Evolutionary conservation across 495 filamentous ascomycete species (phyloP).

Genomic region (Penicillium simplicissimum): DNA sequence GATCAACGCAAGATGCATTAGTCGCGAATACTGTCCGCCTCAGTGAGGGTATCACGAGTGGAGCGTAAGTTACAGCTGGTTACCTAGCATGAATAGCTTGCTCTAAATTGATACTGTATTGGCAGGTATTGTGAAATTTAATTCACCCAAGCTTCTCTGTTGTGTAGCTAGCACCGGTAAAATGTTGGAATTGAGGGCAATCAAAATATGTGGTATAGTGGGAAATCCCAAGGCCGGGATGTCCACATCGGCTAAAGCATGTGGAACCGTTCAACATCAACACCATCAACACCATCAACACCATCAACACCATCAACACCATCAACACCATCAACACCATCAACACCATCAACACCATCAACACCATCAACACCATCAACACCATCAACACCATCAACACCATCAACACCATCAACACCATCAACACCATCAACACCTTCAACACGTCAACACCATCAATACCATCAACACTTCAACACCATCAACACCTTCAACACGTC

Average conservation of each 20-base stretch:
- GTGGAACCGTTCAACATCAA: conserved; percentile 3
- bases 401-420: too few species aligned
- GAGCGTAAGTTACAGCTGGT: conserved; percentile 36
- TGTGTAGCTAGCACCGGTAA: conserved; percentile 2
- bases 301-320: background rate
- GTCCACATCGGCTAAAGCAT: background rate
- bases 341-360: too few species aligned
- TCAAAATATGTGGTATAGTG: conserved; percentile 3
- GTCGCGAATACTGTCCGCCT: conserved; percentile 59
- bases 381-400: too few species aligned
- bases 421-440: too few species aligned
- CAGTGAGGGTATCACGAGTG: conserved; percentile 54
- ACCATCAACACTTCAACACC: too few species aligned
- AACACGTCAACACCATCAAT: too few species aligned
- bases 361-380: too few species aligned
- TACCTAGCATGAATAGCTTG: background rate
- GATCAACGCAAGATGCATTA: conserved; percentile 57
- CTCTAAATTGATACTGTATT: conserved; percentile 2
- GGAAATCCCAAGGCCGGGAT: background rate
- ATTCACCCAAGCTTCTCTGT: conserved; percentile 3
- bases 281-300: conserved; percentile 1
- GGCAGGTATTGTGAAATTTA: conserved; percentile 4
- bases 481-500: too few species aligned
- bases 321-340: background rate
- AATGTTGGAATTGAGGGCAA: conserved; percentile 3